Conservation (phyloP, 805 yeast genomes). For the Myxozyma mucilagina region DNA sequence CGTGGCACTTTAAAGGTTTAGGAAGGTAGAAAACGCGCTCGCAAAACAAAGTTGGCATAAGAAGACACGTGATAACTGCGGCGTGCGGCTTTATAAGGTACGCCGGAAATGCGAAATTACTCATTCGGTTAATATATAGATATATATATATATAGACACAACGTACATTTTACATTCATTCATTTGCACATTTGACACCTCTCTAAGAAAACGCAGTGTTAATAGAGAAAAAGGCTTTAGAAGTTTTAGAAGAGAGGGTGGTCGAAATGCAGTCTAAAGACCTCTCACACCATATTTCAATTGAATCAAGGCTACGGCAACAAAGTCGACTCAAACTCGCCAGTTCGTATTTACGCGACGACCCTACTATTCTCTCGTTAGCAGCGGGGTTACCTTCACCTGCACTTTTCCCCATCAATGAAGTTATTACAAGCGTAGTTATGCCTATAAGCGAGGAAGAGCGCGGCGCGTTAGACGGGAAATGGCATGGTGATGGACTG, state of each 20-base stretch:
- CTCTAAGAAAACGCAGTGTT: too few species aligned
- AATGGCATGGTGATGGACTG: slow-evolving; percentile 78
- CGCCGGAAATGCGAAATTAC: too few species aligned
- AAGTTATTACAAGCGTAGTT: slow-evolving; percentile 54
- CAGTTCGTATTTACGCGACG: slow-evolving; percentile 61
- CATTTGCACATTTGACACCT: too few species aligned
- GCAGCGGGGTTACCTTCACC: slow-evolving; percentile 96
- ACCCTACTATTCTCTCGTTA: slow-evolving; percentile 77
- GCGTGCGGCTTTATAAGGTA: too few species aligned
- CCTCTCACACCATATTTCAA: slow-evolving; percentile 70
- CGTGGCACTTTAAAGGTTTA: too few species aligned
- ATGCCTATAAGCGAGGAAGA: slow-evolving; percentile 16
- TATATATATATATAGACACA: too few species aligned
- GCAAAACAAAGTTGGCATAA: too few species aligned
- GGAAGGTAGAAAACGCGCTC: too few species aligned
- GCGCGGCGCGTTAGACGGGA: slow-evolving; percentile 50
- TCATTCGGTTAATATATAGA: too few species aligned
- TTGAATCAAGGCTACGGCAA: slow-evolving; percentile 66
- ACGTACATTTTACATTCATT: too few species aligned
- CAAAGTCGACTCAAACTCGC: slow-evolving; percentile 84
- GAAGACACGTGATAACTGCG: too few species aligned
- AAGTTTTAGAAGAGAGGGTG: not conserved
- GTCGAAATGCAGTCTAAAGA: slow-evolving; percentile 43
- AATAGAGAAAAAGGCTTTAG: not conserved
- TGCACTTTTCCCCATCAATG: slow-evolving; percentile 88